Percentiles rank a stretch among this genome's conserved stretches.
These are phyloP conservation scores for Pyrenophora tritici-repentis DNA, from an alignment of 2,329 filamentous ascomycete species.

Conservation along the genomic window DNA sequence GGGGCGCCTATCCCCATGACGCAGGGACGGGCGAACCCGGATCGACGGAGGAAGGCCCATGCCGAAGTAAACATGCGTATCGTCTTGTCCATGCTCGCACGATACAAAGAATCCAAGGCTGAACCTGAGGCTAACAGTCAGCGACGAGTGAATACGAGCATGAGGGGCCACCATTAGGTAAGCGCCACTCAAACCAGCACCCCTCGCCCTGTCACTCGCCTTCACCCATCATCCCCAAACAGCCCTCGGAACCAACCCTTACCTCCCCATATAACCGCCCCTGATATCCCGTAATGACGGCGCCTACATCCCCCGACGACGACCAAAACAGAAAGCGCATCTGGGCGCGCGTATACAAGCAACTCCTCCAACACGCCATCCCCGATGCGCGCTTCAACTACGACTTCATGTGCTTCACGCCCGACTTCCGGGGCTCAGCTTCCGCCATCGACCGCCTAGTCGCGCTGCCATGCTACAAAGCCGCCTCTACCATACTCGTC, in stretches of 20 bases:
- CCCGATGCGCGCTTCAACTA: constrained; percentile 53
- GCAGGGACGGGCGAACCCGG: constrained; percentile 3
- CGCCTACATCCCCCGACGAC: constrained; percentile 13
- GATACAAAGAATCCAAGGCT: too few relatives aligned
- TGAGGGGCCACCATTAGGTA: too few relatives aligned
- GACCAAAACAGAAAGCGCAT: constrained; percentile 21
- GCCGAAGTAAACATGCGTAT: too few relatives aligned
- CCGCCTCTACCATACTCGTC: constrained; percentile 45
- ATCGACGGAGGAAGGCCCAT: too few relatives aligned
- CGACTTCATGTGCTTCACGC: constrained; percentile 52
- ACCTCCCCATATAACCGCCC: background rate
- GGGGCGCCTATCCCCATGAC: background rate
- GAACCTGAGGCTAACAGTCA: too few relatives aligned
- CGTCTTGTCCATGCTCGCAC: too few relatives aligned
- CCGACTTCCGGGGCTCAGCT: constrained; percentile 50
- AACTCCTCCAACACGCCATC: constrained; percentile 47
- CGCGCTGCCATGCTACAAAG: constrained; percentile 40
- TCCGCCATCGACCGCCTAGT: constrained; percentile 41
- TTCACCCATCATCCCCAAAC: background rate
- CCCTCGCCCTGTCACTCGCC: background rate
- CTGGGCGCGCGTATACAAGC: constrained; percentile 41
- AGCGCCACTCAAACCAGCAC: too few relatives aligned
- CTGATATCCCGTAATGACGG: constrained; percentile 17
- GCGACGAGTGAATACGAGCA: too few relatives aligned
- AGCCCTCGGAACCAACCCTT: background rate